A percentile compares a stretch with the other conserved stretches of the same genome.
phyloP scores from a whole-genome alignment of 768 basidiomycete species.

The Piloderma croceum region DNA sequence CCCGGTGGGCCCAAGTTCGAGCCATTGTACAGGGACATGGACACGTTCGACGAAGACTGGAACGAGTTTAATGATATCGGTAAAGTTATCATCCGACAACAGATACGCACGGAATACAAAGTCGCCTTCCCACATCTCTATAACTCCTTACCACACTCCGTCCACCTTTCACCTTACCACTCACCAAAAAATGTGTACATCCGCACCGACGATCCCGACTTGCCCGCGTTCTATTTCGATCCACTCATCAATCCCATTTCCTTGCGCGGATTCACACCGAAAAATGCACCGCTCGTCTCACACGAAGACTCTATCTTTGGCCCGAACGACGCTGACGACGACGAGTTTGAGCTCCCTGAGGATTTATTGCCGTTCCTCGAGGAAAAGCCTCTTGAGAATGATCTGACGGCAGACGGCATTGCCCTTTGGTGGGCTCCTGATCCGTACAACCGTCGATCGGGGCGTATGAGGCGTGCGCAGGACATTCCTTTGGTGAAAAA shows the following conservation, averaged over 20 bases:
- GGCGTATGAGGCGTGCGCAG: constrained; percentile 89
- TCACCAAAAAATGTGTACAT: constrained; percentile 97
- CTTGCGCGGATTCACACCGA: constrained; percentile 76
- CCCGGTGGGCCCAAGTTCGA: constrained; percentile 99
- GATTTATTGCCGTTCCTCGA: constrained; percentile 74
- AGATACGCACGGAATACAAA: constrained; percentile 98
- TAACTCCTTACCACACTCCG: constrained; percentile 94
- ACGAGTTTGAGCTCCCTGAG: constrained; percentile 83
- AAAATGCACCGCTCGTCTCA: constrained; percentile 74
- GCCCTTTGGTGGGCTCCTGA: constrained; percentile 98
- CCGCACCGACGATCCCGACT: constrained; percentile 97
- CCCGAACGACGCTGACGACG: constrained; percentile 76
- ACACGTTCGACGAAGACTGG: constrained; percentile 97
- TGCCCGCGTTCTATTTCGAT: constrained; percentile 98
- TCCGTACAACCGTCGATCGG: constrained; percentile 89
- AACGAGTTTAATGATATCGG: constrained; percentile 99
- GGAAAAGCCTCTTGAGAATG: constrained; percentile 76
- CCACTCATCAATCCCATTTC: constrained; percentile 98
- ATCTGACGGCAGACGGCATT: constrained; percentile 92
- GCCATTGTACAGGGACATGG: constrained; percentile 95
- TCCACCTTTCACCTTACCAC: constrained; percentile 89
- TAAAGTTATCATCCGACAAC: constrained; percentile 98
- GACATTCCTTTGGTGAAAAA: constrained; percentile 95
- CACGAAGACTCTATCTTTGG: constrained; percentile 95
- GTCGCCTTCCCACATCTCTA: constrained; percentile 99